Evolutionary conservation across 1,284 basidiomycete genomes (phyloP), one percentile per base, ranked within the genome.

Genomic region (Ustilago curta): DNA sequence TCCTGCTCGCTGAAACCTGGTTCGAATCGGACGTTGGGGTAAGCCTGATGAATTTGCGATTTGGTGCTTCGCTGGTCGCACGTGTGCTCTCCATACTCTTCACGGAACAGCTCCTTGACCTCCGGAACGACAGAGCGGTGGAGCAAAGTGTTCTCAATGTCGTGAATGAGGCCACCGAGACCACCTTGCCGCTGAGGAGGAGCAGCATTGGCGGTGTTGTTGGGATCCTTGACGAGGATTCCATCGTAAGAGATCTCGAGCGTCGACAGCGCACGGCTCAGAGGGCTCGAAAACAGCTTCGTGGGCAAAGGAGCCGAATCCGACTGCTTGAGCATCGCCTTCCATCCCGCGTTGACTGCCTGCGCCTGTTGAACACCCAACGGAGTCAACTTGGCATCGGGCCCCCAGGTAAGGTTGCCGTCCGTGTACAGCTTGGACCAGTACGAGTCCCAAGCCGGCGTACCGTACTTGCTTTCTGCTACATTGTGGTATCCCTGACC

Each of bases 401-500:
- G 76, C 0, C 76, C 76, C 76, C 76, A 78, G 5, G 50, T 50
- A 3, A 76, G n/a, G 23, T 49, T 67, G 19, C 73, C 76, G 47
- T 72, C 70, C 19, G 64, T 66, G 12, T 47, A 53, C 25, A 73
- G 57, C 48, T 59, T 16, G 31, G 66, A 67, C 76, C 76, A 78
- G 45, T 76, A 55, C 23, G 45, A 42, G 25, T 78, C 62, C 76
- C 76, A 78, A 5, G 44, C 59, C 3, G 64, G 48, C 2, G 69
- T 70, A 9, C 76, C 76, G 54, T 78, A 78, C 57, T 72, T 48
- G 21, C 51, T 48, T 49, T 78, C 70, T 27, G 65, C 76, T 1
- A 78, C 66, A 19, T 76, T 78, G 76, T 78, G 76, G 45, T 35
- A 73, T 4, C 76, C 76, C 29, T 78, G 72, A 19, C 76, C 76